A percentile compares a stretch with the other conserved stretches of the same genome.
Evolutionary conservation across 2,329 filamentous ascomycete genomes (phyloP).

Genomic region (Penicillium sp.): DNA sequence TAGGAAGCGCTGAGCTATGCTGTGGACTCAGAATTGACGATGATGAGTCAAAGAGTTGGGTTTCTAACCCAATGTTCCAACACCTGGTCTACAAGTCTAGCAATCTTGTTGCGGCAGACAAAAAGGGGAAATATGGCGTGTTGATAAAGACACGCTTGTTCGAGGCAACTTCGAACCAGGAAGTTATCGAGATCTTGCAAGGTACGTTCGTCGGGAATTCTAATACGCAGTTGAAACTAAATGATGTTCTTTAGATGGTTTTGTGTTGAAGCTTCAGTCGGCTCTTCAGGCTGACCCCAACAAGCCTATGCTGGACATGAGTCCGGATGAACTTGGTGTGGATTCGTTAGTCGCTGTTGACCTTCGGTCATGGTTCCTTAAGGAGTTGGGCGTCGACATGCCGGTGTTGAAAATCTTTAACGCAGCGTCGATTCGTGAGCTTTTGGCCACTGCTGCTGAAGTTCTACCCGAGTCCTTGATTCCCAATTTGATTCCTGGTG

Average conservation of each 20-base stretch:
- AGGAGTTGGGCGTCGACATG: conserved; percentile 23
- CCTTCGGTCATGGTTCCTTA: conserved; percentile 27
- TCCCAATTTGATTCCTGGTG: conserved; percentile 6
- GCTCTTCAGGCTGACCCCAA: conserved; percentile 18
- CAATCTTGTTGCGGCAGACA: conserved; percentile 6
- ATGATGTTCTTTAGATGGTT: conserved; percentile 8
- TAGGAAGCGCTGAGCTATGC: conserved; percentile 12
- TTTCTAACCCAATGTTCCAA: conserved; percentile 23
- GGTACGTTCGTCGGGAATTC: conserved; percentile 2
- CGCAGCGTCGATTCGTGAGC: conserved; percentile 18
- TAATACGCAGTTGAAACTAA: not conserved
- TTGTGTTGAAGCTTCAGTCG: conserved; percentile 18
- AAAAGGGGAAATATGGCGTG: conserved; percentile 15
- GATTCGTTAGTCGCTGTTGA: conserved; percentile 29
- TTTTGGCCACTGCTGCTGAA: conserved; percentile 12
- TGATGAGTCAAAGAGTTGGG: conserved; percentile 23
- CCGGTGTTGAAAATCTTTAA: conserved; percentile 28
- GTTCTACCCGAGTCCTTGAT: conserved; percentile 11
- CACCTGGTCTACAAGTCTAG: conserved; percentile 20
- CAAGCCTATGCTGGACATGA: conserved; percentile 17
- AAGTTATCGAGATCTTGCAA: conserved; percentile 16
- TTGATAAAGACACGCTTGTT: conserved; percentile 15
- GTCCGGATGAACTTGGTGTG: conserved; percentile 22
- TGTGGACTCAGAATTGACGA: conserved; percentile 24
- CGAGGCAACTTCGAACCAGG: conserved; percentile 12